Percentiles rank a stretch among this genome's conserved stretches.
phyloP scores from a whole-genome alignment of 768 basidiomycete species.

The Chiua virens region DNA sequence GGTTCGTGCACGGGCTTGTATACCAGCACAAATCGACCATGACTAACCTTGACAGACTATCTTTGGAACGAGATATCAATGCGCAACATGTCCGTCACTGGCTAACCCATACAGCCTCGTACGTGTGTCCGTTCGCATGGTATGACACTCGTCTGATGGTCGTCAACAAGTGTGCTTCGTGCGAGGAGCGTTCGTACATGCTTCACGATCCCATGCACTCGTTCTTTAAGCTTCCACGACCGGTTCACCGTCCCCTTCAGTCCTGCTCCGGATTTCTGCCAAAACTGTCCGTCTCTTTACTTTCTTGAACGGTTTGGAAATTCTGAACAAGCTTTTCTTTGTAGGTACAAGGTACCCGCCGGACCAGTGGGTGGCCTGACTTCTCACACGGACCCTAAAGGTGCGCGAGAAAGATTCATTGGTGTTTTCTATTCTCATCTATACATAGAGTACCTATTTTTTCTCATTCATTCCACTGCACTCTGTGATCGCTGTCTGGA shows the following conservation, averaged over 20 bases:
- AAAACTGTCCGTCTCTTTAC: constrained; percentile 47
- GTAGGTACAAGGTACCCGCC: constrained; percentile 63
- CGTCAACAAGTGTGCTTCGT: constrained; percentile 64
- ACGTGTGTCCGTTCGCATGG: constrained; percentile 1
- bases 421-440: neutral
- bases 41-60: constrained; percentile 51
- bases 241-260: constrained; percentile 62
- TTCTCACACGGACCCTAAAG: constrained; percentile 51
- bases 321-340: constrained; percentile 8
- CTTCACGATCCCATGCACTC: constrained; percentile 83
- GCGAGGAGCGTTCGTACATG: constrained; percentile 75
- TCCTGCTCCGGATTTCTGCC: constrained; percentile 66
- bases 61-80: constrained; percentile 81
- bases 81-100: constrained; percentile 82
- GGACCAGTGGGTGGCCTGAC: constrained; percentile 48
- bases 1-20: constrained; percentile 37
- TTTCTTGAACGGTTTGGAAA: neutral
- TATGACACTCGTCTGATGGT: neutral
- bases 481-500: constrained; percentile 87
- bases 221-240: constrained; percentile 85
- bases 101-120: constrained; percentile 76
- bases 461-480: constrained; percentile 62
- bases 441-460: constrained; percentile 58
- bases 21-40: neutral
- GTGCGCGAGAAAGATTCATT: constrained; percentile 33